Conservation (phyloP, 805 yeast genomes). For the Starmerella apis region DNA sequence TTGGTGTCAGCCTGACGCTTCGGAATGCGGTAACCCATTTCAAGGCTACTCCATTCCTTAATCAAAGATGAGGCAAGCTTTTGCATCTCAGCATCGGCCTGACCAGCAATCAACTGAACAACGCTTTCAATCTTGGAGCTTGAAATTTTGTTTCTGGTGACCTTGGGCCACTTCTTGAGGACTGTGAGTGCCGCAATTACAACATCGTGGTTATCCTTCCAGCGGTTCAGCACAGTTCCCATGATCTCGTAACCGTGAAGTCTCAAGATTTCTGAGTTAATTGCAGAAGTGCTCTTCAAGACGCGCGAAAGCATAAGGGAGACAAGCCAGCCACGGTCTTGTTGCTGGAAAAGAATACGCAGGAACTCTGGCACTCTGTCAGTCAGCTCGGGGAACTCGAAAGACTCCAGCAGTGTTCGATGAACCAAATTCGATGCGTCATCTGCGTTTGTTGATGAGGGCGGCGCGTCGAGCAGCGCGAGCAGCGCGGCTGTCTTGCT, state of each 20-base stretch:
- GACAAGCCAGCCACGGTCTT: slow-evolving; percentile 41
- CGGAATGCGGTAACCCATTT: slow-evolving; percentile 79
- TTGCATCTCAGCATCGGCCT: slow-evolving; percentile 29
- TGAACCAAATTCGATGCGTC: neutral
- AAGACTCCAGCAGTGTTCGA: slow-evolving; percentile 25
- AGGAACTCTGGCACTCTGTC: slow-evolving; percentile 60
- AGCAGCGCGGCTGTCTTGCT: slow-evolving; percentile 11
- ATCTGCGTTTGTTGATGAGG: slow-evolving; percentile 10
- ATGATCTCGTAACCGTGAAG: slow-evolving; percentile 82
- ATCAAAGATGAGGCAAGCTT: slow-evolving; percentile 40
- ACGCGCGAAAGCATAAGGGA: slow-evolving; percentile 60
- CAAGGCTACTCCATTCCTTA: slow-evolving; percentile 59
- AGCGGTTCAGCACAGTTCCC: slow-evolving; percentile 44
- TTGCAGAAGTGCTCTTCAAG: slow-evolving; percentile 41
- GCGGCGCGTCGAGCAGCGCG: slow-evolving; percentile 19
- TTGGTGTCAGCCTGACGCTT: slow-evolving; percentile 36
- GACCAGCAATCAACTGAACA: slow-evolving; percentile 37
- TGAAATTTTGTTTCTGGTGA: slow-evolving; percentile 68
- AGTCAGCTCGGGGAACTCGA: slow-evolving; percentile 41
- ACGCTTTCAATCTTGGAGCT: slow-evolving; percentile 62
- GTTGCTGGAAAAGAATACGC: slow-evolving; percentile 59
- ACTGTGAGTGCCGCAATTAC: slow-evolving; percentile 45
- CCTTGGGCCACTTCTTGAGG: slow-evolving; percentile 52
- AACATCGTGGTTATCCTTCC: slow-evolving; percentile 36
- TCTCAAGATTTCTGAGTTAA: slow-evolving; percentile 53